These are phyloP conservation scores for Bimuria novae-zelandiae DNA, from an alignment of 2,329 filamentous ascomycete genomes.

Conservation along the genomic window DNA sequence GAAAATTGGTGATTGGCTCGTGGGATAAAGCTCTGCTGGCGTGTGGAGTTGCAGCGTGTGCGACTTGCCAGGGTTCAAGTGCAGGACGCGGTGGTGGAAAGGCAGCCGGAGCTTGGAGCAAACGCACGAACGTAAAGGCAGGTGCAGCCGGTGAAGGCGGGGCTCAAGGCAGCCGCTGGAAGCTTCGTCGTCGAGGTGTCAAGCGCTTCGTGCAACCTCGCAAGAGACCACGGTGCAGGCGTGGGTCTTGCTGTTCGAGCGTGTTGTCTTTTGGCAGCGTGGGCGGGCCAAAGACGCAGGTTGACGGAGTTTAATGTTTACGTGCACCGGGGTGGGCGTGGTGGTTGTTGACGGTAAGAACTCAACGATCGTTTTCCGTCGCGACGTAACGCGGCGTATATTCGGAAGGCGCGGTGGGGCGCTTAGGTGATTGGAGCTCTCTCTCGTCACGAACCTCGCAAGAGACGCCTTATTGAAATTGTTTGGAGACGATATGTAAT, in stretches of 20 bases:
- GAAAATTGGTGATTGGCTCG: conserved; percentile 1
- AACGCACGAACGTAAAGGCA: conserved; percentile 4
- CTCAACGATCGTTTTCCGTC: conserved; percentile 11
- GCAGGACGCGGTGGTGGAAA: neutral
- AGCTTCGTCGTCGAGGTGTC: conserved; percentile 23
- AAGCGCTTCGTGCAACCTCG: conserved; percentile 17
- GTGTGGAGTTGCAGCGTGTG: neutral
- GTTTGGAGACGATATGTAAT: too few species aligned
- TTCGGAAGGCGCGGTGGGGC: conserved; percentile 5
- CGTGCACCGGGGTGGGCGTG: conserved; percentile 7
- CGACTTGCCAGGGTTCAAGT: neutral
- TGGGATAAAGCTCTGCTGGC: conserved; percentile 2
- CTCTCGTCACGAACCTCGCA: too few species aligned
- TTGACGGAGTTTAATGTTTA: conserved; percentile 10
- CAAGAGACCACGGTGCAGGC: conserved; percentile 45
- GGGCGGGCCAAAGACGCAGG: conserved; percentile 15
- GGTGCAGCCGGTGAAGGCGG: conserved; percentile 10
- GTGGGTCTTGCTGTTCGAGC: conserved; percentile 30
- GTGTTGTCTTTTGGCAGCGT: conserved; percentile 10
- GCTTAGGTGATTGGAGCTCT: too few species aligned
- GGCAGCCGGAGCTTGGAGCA: conserved; percentile 1
- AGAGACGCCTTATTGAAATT: too few species aligned
- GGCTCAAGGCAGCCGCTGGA: conserved; percentile 5
- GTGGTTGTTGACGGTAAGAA: conserved; percentile 11
- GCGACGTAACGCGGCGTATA: conserved; percentile 9